These are phyloP conservation scores for Candida sanyaensis DNA, from an alignment of 1,139 yeast genomes.

Conservation along the genomic window DNA sequence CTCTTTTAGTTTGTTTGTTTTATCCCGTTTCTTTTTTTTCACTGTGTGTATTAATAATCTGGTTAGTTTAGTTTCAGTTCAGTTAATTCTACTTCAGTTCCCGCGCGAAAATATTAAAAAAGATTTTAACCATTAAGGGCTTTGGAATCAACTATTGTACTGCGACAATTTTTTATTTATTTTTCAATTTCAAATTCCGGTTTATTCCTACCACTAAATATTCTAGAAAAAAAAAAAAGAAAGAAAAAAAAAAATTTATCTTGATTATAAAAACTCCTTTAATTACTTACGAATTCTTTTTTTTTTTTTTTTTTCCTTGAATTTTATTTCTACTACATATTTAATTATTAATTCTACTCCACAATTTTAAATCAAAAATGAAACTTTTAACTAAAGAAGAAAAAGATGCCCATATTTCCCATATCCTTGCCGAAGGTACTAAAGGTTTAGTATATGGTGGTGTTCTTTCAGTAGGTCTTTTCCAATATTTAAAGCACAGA, in stretches of 20 bases:
- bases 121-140: not conserved
- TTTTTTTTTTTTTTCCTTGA: not conserved
- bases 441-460: conserved; percentile 46
- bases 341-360: not conserved
- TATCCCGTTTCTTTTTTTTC: too few relatives aligned
- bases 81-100: conserved; percentile 4
- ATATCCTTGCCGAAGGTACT: conserved; percentile 38
- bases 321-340: not conserved
- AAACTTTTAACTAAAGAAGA: conserved; percentile 43
- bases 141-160: not conserved
- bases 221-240: too few relatives aligned
- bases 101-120: conserved; percentile 3
- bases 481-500: conserved; percentile 32
- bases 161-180: not conserved
- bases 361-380: conserved; percentile 22
- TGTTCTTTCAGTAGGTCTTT: conserved; percentile 34
- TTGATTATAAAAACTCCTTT: not conserved
- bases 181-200: conserved; percentile 3
- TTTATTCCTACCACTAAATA: not conserved
- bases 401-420: conserved; percentile 41
- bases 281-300: not conserved
- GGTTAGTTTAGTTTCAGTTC: too few relatives aligned
- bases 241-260: not conserved
- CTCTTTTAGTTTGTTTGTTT: too few relatives aligned
- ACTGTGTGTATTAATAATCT: too few relatives aligned